Percentiles rank a stretch among this genome's conserved stretches.
These are phyloP conservation scores for Globisporangium splendens DNA, from an alignment of 352 stramenopile genomes.

Conservation along the genomic window DNA sequence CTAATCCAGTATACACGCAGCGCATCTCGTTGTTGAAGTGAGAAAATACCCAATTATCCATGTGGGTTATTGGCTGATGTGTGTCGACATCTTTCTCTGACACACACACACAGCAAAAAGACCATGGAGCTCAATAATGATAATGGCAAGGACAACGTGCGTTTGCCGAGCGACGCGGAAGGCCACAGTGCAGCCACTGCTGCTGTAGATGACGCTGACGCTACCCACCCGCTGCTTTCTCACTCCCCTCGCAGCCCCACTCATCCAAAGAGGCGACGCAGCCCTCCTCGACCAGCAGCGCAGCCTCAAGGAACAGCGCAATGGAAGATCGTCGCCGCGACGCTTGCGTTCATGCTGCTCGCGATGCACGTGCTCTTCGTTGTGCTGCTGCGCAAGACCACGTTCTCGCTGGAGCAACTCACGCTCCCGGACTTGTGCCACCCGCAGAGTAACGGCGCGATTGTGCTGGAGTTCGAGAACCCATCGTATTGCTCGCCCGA, in stretches of 20 bases:
- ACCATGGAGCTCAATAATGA: too few relatives aligned
- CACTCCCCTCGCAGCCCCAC: neutral
- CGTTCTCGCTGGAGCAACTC: constrained; percentile 45
- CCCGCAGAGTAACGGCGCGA: constrained; percentile 34
- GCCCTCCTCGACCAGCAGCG: neutral
- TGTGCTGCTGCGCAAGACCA: constrained; percentile 56
- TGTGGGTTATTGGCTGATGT: too few relatives aligned
- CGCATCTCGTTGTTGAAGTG: too few relatives aligned
- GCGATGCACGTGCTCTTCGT: constrained; percentile 65
- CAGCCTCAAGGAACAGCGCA: neutral
- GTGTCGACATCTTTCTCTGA: too few relatives aligned
- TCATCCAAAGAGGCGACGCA: neutral
- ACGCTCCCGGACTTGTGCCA: constrained; percentile 76
- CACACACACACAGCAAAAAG: too few relatives aligned
- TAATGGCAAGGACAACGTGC: too few relatives aligned
- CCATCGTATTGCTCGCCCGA: constrained; percentile 72
- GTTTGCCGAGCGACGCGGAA: too few relatives aligned
- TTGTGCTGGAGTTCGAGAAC: constrained; percentile 64
- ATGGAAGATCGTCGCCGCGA: constrained; percentile 19
- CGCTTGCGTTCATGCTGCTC: constrained; percentile 29
- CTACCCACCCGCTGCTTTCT: neutral
- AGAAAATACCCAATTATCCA: too few relatives aligned
- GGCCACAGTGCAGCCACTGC: too few relatives aligned
- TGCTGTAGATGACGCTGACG: too few relatives aligned
- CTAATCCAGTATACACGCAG: too few relatives aligned